These are phyloP conservation scores for Cryptococcus sp. DNA, from an alignment of 1,284 basidiomycete species.

Conservation along the genomic window DNA sequence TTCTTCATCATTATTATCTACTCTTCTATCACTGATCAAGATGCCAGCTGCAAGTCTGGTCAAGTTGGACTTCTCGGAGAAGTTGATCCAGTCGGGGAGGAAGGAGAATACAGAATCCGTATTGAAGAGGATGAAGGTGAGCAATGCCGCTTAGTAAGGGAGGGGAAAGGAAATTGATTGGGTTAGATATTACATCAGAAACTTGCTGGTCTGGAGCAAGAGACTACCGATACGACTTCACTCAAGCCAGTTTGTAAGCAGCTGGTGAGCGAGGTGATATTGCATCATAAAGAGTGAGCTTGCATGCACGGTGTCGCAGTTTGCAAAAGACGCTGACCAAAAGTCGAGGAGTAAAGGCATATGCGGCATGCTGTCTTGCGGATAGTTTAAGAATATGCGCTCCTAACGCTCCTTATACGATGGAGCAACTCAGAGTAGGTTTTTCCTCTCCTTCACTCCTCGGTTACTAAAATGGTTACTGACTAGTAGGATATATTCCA, in stretches of 20 bases:
- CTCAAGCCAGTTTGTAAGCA: slow-evolving; percentile 69
- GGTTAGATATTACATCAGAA: slow-evolving; percentile 64
- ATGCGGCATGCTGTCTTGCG: slow-evolving; percentile 88
- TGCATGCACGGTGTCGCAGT: background rate
- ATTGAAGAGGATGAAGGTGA: slow-evolving; percentile 71
- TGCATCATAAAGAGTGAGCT: slow-evolving; percentile 82
- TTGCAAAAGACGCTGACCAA: background rate
- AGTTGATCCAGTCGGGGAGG: slow-evolving; percentile 55
- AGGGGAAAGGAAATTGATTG: background rate
- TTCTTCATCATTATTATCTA: background rate
- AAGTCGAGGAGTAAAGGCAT: slow-evolving; percentile 76
- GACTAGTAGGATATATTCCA: slow-evolving; percentile 76
- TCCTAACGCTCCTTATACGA: slow-evolving; percentile 92
- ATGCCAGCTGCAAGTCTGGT: slow-evolving; percentile 2
- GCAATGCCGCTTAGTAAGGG: slow-evolving; percentile 5
- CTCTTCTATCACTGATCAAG: background rate
- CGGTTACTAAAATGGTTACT: background rate
- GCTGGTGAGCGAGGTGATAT: slow-evolving; percentile 70
- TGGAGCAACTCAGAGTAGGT: slow-evolving; percentile 63
- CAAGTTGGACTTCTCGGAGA: slow-evolving; percentile 68
- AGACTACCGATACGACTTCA: slow-evolving; percentile 68
- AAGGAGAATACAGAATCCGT: slow-evolving; percentile 56
- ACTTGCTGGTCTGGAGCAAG: slow-evolving; percentile 82
- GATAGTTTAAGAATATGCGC: slow-evolving; percentile 91
- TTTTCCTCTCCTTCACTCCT: background rate